Percentiles rank a stretch among this genome's conserved stretches.
phyloP scores from a whole-genome alignment of 2,329 filamentous ascomycete genomes.

The Diaporthe vexans region DNA sequence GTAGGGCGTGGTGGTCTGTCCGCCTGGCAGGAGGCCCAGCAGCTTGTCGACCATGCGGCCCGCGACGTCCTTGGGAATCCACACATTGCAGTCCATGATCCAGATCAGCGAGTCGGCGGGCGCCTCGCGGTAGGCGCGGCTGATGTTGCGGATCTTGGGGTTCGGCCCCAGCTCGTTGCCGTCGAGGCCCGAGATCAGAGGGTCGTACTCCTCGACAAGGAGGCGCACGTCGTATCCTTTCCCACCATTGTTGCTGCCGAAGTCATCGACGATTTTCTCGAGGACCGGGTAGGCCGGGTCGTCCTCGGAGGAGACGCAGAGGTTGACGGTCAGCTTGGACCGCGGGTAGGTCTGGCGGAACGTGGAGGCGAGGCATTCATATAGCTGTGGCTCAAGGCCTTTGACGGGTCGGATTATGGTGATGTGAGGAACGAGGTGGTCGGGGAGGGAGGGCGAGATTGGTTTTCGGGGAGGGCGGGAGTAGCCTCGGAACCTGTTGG shows the following conservation, averaged over 20 bases:
- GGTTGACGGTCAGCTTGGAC: constrained; percentile 81
- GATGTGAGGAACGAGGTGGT: constrained; percentile 78
- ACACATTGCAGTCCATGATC: constrained; percentile 97
- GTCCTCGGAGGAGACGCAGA: constrained; percentile 81
- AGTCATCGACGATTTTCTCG: constrained; percentile 78
- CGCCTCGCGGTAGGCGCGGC: constrained; percentile 90
- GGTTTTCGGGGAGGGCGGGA: constrained; percentile 63
- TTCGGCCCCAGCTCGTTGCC: constrained; percentile 83
- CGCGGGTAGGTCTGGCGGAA: constrained; percentile 86
- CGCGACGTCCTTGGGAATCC: constrained; percentile 84
- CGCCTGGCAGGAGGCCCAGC: constrained; percentile 72
- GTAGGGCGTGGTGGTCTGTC: constrained; percentile 69
- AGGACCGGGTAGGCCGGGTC: constrained; percentile 87
- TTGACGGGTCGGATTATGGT: constrained; percentile 95
- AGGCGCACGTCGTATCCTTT: constrained; percentile 78
- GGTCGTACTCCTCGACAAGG: constrained; percentile 86
- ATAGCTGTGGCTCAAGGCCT: constrained; percentile 89
- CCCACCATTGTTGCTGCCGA: constrained; percentile 50
- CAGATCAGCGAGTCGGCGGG: constrained; percentile 85
- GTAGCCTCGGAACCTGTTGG: constrained; percentile 66
- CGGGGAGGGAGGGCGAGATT: constrained; percentile 63
- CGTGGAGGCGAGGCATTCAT: constrained; percentile 90
- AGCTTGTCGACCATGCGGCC: constrained; percentile 92
- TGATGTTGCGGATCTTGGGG: constrained; percentile 98
- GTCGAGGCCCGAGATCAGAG: constrained; percentile 69